Base-by-base conservation (phyloP, 2,329 filamentous ascomycete genomes). In the Fusarium penzigii region DNA sequence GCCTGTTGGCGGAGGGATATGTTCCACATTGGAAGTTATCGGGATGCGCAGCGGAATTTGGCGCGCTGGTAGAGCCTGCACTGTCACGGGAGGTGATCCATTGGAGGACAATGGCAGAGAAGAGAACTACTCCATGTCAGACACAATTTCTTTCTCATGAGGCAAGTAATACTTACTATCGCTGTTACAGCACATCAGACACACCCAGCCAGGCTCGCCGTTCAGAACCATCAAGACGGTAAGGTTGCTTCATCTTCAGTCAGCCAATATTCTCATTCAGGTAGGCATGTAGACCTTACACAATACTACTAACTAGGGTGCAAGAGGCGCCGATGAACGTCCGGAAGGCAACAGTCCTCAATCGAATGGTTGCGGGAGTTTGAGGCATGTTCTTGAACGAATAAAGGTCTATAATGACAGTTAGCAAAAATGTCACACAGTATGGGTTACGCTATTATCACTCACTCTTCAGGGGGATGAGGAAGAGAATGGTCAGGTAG, bases 121-220 rank as follows among this genome's bases (percentile, higher is more conserved):
- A 84, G 29, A 85, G 74, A 14, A 85, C 81, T 83, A n/a, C 3
- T 10, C 17, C 8, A 40, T 25, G 42, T 62, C 16, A 50, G 34
- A 7, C 7, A 17, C 17, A 14, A 36, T 14, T 38, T 43, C 38
- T 45, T 7, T n/a, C 10, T 17, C 25, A 25, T 25, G 20, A 25
- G 25, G 34, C 36, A 40, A 13, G 29, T 16, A 52, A 29, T 25
- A 70, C 76, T 62, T 67, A 84, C 83, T 79, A 63, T 87, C 84
- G 55, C 77, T 75, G 61, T 86, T 87, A 63, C 84, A 88, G 61
- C 82, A 83, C 72, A 85, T 83, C 5, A 87, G 74, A 58, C 83
- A 87, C 3, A 87, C 76, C 83, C 84, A 87, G 3, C 80, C 84
- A 2, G 80, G 83, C 63, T 87, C 84, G 12, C 84, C 84, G 20